Evolutionary conservation across 1,284 basidiomycete genomes (phyloP).

Genomic region (Boletus semigastroideus): DNA sequence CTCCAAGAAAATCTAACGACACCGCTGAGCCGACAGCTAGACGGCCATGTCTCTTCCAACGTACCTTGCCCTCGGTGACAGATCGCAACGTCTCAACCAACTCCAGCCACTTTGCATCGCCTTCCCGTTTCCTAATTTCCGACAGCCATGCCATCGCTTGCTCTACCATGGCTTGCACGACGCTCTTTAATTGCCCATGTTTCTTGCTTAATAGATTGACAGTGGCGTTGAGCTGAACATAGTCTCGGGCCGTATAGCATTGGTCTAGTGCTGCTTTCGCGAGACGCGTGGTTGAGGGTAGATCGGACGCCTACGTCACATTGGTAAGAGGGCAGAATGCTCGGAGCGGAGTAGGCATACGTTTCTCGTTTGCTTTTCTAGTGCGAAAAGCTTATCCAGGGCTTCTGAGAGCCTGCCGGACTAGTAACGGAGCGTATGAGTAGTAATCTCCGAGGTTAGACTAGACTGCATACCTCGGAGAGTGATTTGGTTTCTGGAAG

Average conservation of each 20-base stretch:
- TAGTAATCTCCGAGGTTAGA: neutral
- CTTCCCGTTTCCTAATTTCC: constrained; percentile 66
- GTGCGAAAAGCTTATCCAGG: constrained; percentile 83
- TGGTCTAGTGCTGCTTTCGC: constrained; percentile 73
- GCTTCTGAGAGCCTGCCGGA: constrained; percentile 81
- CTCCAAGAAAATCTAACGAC: constrained; percentile 88
- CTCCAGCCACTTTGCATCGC: constrained; percentile 79
- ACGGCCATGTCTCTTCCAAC: constrained; percentile 4
- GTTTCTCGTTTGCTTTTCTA: constrained; percentile 98
- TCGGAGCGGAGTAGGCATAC: constrained; percentile 44
- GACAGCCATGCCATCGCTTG: constrained; percentile 79
- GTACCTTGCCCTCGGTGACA: constrained; percentile 95
- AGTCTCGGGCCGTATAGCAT: constrained; percentile 72
- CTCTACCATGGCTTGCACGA: constrained; percentile 90
- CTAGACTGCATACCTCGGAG: constrained; percentile 46
- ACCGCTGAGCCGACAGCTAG: constrained; percentile 1
- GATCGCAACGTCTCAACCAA: constrained; percentile 86
- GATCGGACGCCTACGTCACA: constrained; percentile 79
- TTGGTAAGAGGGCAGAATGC: constrained; percentile 10
- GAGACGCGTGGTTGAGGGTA: constrained; percentile 86
- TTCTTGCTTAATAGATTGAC: constrained; percentile 87
- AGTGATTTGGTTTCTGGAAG: constrained; percentile 56
- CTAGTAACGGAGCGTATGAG: constrained; percentile 36
- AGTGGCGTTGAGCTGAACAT: constrained; percentile 70
- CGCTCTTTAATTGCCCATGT: constrained; percentile 94